phyloP scores from a whole-genome alignment of 805 yeast genomes.

The Wickerhamiella sergipiensis region DNA sequence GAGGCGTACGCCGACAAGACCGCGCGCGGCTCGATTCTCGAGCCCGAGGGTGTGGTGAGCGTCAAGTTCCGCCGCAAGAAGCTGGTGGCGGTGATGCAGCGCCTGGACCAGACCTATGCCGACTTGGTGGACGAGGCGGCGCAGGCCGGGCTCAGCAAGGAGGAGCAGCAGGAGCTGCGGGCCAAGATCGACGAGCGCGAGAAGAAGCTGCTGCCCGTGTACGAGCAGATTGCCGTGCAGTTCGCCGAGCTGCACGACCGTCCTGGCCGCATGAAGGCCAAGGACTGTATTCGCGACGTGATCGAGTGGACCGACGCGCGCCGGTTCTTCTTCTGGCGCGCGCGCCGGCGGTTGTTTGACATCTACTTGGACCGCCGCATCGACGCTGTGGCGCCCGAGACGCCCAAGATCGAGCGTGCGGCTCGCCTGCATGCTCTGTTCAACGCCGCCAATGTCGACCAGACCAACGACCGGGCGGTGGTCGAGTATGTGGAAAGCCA shows the following conservation, averaged over 20 bases:
- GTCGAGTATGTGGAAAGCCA: constrained; percentile 78
- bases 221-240: constrained; percentile 84
- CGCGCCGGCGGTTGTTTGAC: constrained; percentile 89
- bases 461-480: constrained; percentile 59
- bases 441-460: constrained; percentile 41
- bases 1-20: constrained; percentile 98
- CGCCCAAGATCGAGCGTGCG: constrained; percentile 5
- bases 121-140: constrained; percentile 43
- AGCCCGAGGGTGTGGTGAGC: constrained; percentile 99
- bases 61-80: constrained; percentile 93
- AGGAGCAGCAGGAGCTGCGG: constrained; percentile 51
- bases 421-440: constrained; percentile 7
- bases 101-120: constrained; percentile 69
- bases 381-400: constrained; percentile 1
- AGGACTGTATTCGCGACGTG: constrained; percentile 78
- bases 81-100: constrained; percentile 75
- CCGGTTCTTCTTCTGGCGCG: constrained; percentile 97
- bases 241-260: constrained; percentile 97
- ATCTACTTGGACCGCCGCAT: constrained; percentile 45
- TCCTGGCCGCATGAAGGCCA: constrained; percentile 93
- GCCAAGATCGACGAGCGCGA: constrained; percentile 68
- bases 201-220: constrained; percentile 65
- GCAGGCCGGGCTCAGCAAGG: constrained; percentile 37
- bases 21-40: constrained; percentile 94
- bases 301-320: constrained; percentile 79